These are phyloP conservation scores for Hamamelis virginiana DNA, from an alignment of 164 flowering plant species.

Conservation along the genomic window DNA sequence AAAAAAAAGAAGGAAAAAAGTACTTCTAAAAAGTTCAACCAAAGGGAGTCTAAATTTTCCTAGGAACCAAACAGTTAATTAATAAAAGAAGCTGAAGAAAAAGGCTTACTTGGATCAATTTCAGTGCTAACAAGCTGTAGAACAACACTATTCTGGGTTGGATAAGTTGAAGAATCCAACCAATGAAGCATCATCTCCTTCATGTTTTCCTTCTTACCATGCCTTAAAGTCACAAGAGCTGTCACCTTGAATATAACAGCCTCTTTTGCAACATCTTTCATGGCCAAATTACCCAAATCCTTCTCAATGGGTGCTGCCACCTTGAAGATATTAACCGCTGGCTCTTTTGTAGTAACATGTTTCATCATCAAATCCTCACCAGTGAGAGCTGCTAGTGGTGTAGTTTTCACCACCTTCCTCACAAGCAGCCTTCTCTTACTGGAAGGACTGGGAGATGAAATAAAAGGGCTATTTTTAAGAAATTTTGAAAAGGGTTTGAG, in stretches of 20 bases:
- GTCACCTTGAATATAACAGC: background rate
- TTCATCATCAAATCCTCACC: background rate
- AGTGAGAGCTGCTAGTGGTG: background rate
- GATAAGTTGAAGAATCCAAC: background rate
- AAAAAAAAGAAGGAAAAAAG: no score
- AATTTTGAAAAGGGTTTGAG: no score
- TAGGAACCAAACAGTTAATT: background rate
- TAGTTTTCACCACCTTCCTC: background rate
- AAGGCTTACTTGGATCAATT: slow-evolving; percentile 21
- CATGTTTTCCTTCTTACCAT: background rate
- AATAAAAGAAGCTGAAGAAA: background rate
- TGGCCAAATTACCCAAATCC: background rate
- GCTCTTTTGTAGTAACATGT: no score
- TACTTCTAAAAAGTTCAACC: no score
- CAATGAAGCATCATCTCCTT: background rate
- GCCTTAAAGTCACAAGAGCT: slow-evolving; percentile 2
- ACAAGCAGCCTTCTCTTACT: background rate
- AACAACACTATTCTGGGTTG: background rate
- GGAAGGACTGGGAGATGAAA: background rate
- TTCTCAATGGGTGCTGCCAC: background rate
- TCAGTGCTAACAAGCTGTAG: slow-evolving; percentile 23
- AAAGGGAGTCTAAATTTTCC: no score
- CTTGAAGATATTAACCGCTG: no score
- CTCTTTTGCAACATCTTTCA: background rate
- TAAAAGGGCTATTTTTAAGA: no score